Evolutionary conservation across 2,329 filamentous ascomycete genomes (phyloP), one percentile per base, ranked within the genome.

Genomic region (Myriangium duriaei): DNA sequence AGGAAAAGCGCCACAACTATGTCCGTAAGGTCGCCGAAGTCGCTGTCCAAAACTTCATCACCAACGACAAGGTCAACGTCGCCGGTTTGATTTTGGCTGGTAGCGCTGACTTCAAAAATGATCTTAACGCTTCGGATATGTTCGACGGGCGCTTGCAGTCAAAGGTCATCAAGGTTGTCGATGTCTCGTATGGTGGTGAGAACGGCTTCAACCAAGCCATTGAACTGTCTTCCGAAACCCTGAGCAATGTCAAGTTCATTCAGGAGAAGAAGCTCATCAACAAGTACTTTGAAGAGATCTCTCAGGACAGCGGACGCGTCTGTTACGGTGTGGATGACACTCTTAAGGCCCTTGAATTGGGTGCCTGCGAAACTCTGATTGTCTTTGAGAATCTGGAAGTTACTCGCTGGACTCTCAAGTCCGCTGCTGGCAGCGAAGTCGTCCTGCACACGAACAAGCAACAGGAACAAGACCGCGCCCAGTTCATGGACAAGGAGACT

Each of bases 201-300:
- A 96, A 96, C 69, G 91, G 91, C 32, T 98, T 98, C 74, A 98
- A 98, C 69, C 92, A 98, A 68, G 91, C 91, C 43, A 98, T 98
- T 47, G 91, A 98, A 59, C 65, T 98, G 53, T 81, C 91, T 16
- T 76, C 86, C 5, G 92, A 98, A 70, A 98, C 91, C 5, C 74
- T 98, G 33, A 83, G 87, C 64, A 98, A 96, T 59, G 91, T 98
- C 74, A 98, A 98, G 68, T 98, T 98, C 62, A 95, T 98, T 60
- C 91, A 98, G 65, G 91, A 98, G 74, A 98, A 98, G 81, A 98
- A 95, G 70, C 77, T 98, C 46, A 98, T 98, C 56, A 88, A 88
- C 60, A 86, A 83, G 59, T 98, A 98, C 71, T 98, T 98, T 54
- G 87, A 98, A 60, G 88, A 98, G 65, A 96, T 98, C 56, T 94